Conservation (phyloP, 2,329 filamentous ascomycete species). For the Botryosphaeria dothidea region DNA sequence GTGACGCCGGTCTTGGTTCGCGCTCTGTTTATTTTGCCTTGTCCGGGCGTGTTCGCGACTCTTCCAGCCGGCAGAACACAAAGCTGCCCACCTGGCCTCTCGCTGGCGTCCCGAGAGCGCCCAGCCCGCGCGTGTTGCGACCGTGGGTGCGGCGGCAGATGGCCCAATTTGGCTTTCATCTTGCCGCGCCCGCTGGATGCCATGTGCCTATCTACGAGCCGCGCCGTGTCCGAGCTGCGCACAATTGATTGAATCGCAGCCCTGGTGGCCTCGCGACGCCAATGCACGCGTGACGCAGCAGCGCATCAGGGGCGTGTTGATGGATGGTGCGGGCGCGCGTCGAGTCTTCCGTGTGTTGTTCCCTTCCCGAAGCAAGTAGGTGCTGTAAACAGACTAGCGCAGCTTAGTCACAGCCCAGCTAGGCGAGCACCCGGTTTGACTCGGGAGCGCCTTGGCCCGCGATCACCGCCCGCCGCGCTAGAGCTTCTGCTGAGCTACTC, state of each 20-base stretch:
- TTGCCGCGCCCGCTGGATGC: not conserved
- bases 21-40: slow-evolving; percentile 17
- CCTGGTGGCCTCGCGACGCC: not conserved
- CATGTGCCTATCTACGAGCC: not conserved
- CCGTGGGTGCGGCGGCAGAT: not conserved
- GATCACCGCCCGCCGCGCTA: not conserved
- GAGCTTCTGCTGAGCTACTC: not conserved
- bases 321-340: not conserved
- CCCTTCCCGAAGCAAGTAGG: not conserved
- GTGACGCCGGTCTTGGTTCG: slow-evolving; percentile 15
- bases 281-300: slow-evolving; percentile 7
- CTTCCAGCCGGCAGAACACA: not conserved
- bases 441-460: not conserved
- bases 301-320: not conserved
- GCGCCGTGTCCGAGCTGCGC: not conserved
- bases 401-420: not conserved
- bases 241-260: not conserved
- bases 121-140: not conserved
- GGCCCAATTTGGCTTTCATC: not conserved
- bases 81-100: not conserved
- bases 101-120: not conserved
- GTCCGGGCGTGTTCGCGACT: slow-evolving; percentile 8
- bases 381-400: not conserved
- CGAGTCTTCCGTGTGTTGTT: not conserved
- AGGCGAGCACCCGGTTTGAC: not conserved